Percentiles rank a stretch among this genome's conserved stretches.
phyloP scores from a whole-genome alignment of 345 rosid genomes.

The Aquilaria yunnanensis region DNA sequence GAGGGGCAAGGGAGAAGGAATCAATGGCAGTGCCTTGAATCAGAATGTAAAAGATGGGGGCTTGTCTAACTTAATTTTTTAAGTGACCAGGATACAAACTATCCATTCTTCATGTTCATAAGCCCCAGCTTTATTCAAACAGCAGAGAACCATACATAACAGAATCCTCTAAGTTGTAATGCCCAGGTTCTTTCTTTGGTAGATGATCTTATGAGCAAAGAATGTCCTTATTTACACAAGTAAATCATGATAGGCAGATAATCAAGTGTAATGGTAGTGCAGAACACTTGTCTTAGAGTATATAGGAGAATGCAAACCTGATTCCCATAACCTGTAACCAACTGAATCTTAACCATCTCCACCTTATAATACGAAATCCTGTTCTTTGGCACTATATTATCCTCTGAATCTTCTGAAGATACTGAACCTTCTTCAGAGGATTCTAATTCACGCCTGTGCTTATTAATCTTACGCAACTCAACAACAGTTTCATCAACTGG shows the following conservation, averaged over 20 bases:
- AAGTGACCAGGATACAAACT: no score
- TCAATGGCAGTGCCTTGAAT: no score
- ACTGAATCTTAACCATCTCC: constrained; percentile 73
- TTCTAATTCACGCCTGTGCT: constrained; percentile 24
- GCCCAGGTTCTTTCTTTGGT: no score
- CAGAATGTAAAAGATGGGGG: no score
- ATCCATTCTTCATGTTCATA: no score
- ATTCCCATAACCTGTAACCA: constrained; percentile 70
- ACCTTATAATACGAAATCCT: constrained; percentile 73
- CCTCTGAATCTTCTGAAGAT: constrained; percentile 27
- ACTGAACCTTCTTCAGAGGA: constrained; percentile 29
- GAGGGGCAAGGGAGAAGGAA: no score
- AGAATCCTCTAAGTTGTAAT: no score
- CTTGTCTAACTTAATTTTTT: no score
- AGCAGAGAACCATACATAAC: no score
- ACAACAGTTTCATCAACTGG: constrained; percentile 27
- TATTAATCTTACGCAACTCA: constrained; percentile 30
- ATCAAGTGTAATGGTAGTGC: neutral
- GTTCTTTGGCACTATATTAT: constrained; percentile 31
- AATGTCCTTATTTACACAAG: neutral
- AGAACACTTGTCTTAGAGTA: neutral
- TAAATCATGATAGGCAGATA: neutral
- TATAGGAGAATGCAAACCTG: constrained; percentile 41
- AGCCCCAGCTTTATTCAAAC: no score
- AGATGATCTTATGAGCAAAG: neutral